phyloP scores from a whole-genome alignment of 805 yeast species.

The Suhomyces emberorum region DNA sequence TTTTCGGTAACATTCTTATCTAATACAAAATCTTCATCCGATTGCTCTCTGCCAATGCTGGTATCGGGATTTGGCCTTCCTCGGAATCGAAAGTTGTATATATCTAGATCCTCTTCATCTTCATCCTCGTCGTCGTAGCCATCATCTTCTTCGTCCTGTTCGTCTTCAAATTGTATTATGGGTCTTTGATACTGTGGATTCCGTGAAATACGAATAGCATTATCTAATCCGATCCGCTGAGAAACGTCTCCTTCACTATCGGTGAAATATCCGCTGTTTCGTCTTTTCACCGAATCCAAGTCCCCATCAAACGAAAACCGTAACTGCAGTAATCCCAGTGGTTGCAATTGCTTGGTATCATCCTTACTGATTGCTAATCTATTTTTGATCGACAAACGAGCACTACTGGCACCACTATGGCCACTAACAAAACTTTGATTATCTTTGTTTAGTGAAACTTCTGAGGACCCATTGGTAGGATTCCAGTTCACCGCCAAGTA shows the following conservation, averaged over 20 bases:
- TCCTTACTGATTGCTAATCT: conserved; percentile 1
- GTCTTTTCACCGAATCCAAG: conserved; percentile 3
- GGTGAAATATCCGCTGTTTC: conserved; percentile 8
- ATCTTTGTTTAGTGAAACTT: conserved; percentile 1
- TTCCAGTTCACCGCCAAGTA: neutral
- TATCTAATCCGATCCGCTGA: too few species aligned
- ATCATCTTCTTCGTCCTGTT: neutral
- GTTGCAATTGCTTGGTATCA: neutral
- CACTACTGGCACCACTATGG: conserved; percentile 1
- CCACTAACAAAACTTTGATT: conserved; percentile 5
- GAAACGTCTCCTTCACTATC: conserved; percentile 9
- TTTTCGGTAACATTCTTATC: too few species aligned
- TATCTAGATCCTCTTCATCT: conserved; percentile 2
- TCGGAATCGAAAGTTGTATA: conserved; percentile 1
- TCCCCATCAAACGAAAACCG: conserved; percentile 2
- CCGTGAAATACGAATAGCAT: too few species aligned
- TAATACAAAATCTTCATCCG: too few species aligned
- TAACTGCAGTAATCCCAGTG: conserved; percentile 2
- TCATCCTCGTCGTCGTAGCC: neutral
- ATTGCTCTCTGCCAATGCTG: too few species aligned
- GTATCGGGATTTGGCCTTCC: too few species aligned
- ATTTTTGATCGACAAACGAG: neutral
- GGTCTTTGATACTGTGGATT: too few species aligned
- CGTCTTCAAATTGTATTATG: neutral
- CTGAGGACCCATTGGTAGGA: neutral